A percentile compares a stretch with the other conserved stretches of the same genome.
Evolutionary conservation across 2,329 filamentous ascomycete species (phyloP).

Genomic region (Penicillium thymicola): DNA sequence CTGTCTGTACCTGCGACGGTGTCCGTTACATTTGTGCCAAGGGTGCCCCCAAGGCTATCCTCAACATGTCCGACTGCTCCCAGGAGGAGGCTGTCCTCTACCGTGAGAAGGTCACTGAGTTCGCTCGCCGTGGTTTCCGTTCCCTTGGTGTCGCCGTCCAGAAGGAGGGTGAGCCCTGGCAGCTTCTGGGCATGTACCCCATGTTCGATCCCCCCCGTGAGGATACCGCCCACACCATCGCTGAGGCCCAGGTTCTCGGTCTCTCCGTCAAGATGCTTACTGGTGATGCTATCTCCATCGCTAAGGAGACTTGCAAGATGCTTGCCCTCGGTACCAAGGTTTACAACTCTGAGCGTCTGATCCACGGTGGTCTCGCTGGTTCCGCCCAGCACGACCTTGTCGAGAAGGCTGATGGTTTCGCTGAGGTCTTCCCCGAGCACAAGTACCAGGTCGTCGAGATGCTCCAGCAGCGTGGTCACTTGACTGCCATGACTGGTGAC

Average conservation of each 20-base stretch:
- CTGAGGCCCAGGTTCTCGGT: slow-evolving; percentile 72
- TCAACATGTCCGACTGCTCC: slow-evolving; percentile 65
- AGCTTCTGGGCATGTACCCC: slow-evolving; percentile 71
- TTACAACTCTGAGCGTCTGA: slow-evolving; percentile 75
- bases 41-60: slow-evolving; percentile 72
- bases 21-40: slow-evolving; percentile 72
- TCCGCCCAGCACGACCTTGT: slow-evolving; percentile 73
- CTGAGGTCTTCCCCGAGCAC: slow-evolving; percentile 72
- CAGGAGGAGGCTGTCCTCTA: slow-evolving; percentile 64
- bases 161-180: slow-evolving; percentile 72
- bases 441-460: slow-evolving; percentile 75
- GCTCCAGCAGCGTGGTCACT: slow-evolving; percentile 68
- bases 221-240: slow-evolving; percentile 73
- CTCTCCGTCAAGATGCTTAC: slow-evolving; percentile 79
- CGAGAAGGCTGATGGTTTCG: slow-evolving; percentile 70
- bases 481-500: slow-evolving; percentile 74
- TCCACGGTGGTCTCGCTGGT: slow-evolving; percentile 70
- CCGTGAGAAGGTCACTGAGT: slow-evolving; percentile 70
- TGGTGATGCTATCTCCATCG: slow-evolving; percentile 75
- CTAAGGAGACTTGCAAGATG: slow-evolving; percentile 81
- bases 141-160: slow-evolving; percentile 75
- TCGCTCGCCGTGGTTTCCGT: slow-evolving; percentile 75
- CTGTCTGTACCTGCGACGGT: slow-evolving; percentile 65
- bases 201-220: slow-evolving; percentile 79
- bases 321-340: slow-evolving; percentile 75